Base-by-base conservation (phyloP, 176 grass and related monocot species). In the Oryza punctata region DNA sequence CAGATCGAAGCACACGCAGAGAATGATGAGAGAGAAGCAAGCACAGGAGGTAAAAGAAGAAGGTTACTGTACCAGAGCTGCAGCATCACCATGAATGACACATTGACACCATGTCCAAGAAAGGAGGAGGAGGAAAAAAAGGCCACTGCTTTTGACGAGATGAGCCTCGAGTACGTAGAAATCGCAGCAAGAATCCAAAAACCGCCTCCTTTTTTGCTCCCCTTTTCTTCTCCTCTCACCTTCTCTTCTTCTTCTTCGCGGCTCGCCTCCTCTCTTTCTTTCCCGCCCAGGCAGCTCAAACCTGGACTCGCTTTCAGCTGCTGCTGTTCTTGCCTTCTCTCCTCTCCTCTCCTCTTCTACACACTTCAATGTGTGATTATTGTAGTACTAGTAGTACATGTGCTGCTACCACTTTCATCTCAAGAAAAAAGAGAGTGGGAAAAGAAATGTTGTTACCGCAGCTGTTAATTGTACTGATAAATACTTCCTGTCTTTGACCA, bases 261-360 rank as follows among this genome's bases (percentile, higher is more conserved):
- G 37, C 2, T 35, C 29, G 29, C 6, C 38, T 43, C 24, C 50
- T 16, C 38, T 28, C 21, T 59, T 90, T 28, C 21, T 59, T 90
- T 90, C 89, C 89, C 84, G 84, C 89, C 84, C 84, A 84, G 30
- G 89, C 80, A 87, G 84, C 84, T 79, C 80, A 69, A 90, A 60
- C 0, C 15, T 45, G 63, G 32, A 67, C 25, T 7, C 28, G 9
- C 52, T 41, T 41, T n/a, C 52, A 15, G 47, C 15, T 21, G 71
- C 12, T 21, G 71, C 9, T 28, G 19, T 26, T 63, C 29, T 12
- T 61, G 35, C 0, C n/a, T n/a, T 10, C 54, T 2, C 30, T 32
- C 30, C 30, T 32, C 30, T 30, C 47, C 59, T 59, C 46, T 74
- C 26, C 27, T 28, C 23, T 30, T 21, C 14, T 38, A 33, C 32